Conservation (phyloP, 805 yeast species). For the Candida railenensis region DNA sequence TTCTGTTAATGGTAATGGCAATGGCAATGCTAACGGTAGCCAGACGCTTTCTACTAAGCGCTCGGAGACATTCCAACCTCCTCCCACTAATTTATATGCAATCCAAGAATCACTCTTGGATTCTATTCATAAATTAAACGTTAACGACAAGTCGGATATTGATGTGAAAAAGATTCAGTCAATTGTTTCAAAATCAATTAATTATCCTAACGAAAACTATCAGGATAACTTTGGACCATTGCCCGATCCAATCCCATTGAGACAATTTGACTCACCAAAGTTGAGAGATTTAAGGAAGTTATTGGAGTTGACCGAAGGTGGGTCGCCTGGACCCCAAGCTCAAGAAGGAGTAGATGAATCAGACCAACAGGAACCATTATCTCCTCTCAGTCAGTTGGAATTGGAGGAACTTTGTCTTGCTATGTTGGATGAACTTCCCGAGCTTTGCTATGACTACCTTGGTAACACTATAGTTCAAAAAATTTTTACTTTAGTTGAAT, state of each 20-base stretch:
- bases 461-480: conserved; percentile 97
- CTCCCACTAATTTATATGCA: conserved; percentile 22
- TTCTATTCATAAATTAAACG: conserved; percentile 15
- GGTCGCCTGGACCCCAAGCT: conserved; percentile 9
- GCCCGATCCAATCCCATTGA: conserved; percentile 66
- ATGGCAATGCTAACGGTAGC: not conserved
- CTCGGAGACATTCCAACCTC: conserved; percentile 10
- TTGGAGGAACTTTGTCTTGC: conserved; percentile 80
- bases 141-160: conserved; percentile 16
- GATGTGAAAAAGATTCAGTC: conserved; percentile 42
- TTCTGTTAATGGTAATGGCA: conserved; percentile 5
- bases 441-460: conserved; percentile 84
- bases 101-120: conserved; percentile 21
- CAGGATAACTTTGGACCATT: conserved; percentile 66
- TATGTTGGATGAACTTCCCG: conserved; percentile 87
- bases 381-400: conserved; percentile 42
- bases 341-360: not conserved
- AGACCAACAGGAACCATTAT: conserved; percentile 5
- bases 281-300: conserved; percentile 80
- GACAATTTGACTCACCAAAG: conserved; percentile 85
- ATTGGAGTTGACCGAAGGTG: conserved; percentile 31
- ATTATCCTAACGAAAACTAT: conserved; percentile 45
- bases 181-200: conserved; percentile 37
- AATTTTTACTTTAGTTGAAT: conserved; percentile 65
- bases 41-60: not conserved